These are phyloP conservation scores for Clarireedia sp. DNA, from an alignment of 2,329 filamentous ascomycete species.

Conservation along the genomic window DNA sequence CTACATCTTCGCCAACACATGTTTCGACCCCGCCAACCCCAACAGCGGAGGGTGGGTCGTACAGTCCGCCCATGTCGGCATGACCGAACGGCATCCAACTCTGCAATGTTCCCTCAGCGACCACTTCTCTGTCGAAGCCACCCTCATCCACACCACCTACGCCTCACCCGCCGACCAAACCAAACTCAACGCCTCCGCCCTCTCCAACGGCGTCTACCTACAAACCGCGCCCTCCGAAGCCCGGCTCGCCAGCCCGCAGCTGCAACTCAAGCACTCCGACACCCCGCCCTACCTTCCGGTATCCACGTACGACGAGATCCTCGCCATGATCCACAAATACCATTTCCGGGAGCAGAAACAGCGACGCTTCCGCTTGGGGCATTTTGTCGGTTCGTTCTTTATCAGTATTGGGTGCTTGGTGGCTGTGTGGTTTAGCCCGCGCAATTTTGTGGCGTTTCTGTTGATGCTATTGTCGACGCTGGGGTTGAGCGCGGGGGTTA, in stretches of 20 bases:
- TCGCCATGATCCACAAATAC: conserved; percentile 63
- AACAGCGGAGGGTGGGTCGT: conserved; percentile 55
- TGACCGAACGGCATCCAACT: conserved; percentile 73
- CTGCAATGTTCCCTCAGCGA: conserved; percentile 85
- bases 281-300: conserved; percentile 33
- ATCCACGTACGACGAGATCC: conserved; percentile 61
- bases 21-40: conserved; percentile 28
- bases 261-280: conserved; percentile 18
- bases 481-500: conserved; percentile 63
- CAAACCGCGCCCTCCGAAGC: conserved; percentile 16
- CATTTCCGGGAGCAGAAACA: conserved; percentile 63
- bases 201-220: conserved; percentile 24
- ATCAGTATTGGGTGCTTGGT: conserved; percentile 68
- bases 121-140: conserved; percentile 86
- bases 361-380: conserved; percentile 59
- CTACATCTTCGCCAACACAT: conserved; percentile 78
- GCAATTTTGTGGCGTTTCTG: conserved; percentile 70
- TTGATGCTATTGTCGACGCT: conserved; percentile 75
- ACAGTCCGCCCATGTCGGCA: conserved; percentile 62
- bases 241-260: not conserved
- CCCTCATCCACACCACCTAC: conserved; percentile 39
- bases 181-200: conserved; percentile 16
- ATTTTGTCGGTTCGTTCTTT: conserved; percentile 63
- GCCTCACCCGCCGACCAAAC: conserved; percentile 11
- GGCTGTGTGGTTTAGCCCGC: conserved; percentile 78